A percentile compares a stretch with the other conserved stretches of the same genome.
Evolutionary conservation across 805 yeast genomes (phyloP).

Genomic region (Cyberlindnera japonica): DNA sequence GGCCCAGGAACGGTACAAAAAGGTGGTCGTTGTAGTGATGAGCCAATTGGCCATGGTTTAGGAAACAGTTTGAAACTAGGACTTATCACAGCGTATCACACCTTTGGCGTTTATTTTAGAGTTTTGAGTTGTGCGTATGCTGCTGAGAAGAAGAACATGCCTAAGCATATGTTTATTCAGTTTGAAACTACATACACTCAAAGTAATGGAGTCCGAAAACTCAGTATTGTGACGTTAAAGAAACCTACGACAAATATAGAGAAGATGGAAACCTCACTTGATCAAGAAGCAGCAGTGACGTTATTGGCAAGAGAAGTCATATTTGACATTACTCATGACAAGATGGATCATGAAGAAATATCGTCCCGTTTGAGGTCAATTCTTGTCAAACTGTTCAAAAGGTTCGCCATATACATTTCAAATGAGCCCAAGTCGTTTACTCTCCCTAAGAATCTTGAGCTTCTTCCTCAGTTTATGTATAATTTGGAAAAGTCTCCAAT

Average conservation of each 20-base stretch:
- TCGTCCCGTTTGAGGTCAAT: slow-evolving; percentile 85
- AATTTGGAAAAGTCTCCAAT: slow-evolving; percentile 92
- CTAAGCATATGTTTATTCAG: slow-evolving; percentile 53
- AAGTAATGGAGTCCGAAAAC: slow-evolving; percentile 74
- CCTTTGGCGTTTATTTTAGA: slow-evolving; percentile 84
- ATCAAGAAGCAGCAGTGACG: slow-evolving; percentile 95
- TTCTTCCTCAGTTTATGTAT: slow-evolving; percentile 90
- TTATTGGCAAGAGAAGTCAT: slow-evolving; percentile 83
- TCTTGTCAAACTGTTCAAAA: slow-evolving; percentile 79
- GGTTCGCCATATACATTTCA: slow-evolving; percentile 85
- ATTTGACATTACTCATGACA: slow-evolving; percentile 66
- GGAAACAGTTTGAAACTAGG: slow-evolving; percentile 81
- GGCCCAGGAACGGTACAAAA: slow-evolving; percentile 50
- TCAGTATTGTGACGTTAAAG: slow-evolving; percentile 82
- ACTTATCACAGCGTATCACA: slow-evolving; percentile 76
- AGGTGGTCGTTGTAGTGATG: slow-evolving; percentile 78
- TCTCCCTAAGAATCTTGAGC: slow-evolving; percentile 70
- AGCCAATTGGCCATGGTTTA: slow-evolving; percentile 76
- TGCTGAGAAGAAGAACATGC: slow-evolving; percentile 24
- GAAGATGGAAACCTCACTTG: slow-evolving; percentile 42
- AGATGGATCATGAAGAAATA: slow-evolving; percentile 65
- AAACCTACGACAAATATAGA: slow-evolving; percentile 49
- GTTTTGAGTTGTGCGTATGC: slow-evolving; percentile 42
- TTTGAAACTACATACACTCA: slow-evolving; percentile 88
- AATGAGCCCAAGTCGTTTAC: slow-evolving; percentile 79